Conservation (phyloP, 2,329 filamentous ascomycete species). For the Beauveria medogensis region DNA sequence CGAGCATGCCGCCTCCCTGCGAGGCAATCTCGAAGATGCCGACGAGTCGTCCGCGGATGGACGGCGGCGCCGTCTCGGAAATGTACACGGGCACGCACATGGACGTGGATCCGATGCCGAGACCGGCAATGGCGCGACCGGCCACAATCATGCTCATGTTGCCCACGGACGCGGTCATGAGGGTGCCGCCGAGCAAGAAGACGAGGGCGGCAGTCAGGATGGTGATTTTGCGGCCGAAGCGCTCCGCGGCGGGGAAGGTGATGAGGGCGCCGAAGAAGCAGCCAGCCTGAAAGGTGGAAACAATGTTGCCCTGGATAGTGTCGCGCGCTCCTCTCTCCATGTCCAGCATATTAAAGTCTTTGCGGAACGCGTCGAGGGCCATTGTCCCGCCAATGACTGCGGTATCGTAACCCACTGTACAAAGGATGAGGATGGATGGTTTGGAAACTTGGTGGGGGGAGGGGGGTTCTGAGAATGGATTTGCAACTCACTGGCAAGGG, state of each 20-base stretch:
- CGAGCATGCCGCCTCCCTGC: slow-evolving; percentile 37
- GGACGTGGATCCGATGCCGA: slow-evolving; percentile 44
- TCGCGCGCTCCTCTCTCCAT: slow-evolving; percentile 20
- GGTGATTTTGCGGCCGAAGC: slow-evolving; percentile 40
- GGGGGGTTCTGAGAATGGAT: no score
- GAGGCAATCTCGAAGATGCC: slow-evolving; percentile 44
- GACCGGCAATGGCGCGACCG: neutral
- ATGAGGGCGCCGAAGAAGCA: slow-evolving; percentile 32
- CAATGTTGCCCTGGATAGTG: slow-evolving; percentile 30
- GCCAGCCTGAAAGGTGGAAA: slow-evolving; percentile 30
- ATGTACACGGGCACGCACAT: slow-evolving; percentile 39
- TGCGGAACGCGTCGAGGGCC: no score
- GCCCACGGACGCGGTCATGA: no score
- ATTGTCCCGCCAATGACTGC: no score
- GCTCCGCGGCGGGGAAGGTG: slow-evolving; percentile 39
- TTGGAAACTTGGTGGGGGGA: no score
- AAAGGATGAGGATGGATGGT: no score
- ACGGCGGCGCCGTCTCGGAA: slow-evolving; percentile 36
- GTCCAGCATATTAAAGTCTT: neutral
- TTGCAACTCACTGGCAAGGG: slow-evolving; percentile 6
- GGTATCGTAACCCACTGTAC: no score
- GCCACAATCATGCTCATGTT: no score
- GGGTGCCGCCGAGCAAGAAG: no score
- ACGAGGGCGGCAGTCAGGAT: slow-evolving; percentile 18
- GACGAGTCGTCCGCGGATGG: slow-evolving; percentile 41